These are phyloP conservation scores for Beauveria bassiana DNA, from an alignment of 2,329 filamentous ascomycete species.

Conservation along the genomic window DNA sequence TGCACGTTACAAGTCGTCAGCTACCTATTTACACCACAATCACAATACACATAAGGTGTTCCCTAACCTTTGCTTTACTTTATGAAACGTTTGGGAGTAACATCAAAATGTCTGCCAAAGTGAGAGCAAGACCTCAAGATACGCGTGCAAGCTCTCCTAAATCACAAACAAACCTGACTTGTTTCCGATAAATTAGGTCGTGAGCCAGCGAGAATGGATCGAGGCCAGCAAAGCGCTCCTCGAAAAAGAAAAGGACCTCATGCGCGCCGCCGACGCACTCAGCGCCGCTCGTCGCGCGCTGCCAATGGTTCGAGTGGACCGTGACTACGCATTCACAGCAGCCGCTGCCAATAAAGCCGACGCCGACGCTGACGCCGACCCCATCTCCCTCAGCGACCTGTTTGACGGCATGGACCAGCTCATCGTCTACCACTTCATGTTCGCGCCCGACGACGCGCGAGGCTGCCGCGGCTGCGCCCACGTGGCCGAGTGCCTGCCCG, in stretches of 20 bases:
- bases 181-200: slow-evolving; percentile 18
- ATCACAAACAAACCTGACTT: background rate
- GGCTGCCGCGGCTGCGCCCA: slow-evolving; percentile 33
- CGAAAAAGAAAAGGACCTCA: slow-evolving; percentile 27
- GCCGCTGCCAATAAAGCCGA: slow-evolving; percentile 18
- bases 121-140: background rate
- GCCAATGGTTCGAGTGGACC: slow-evolving; percentile 31
- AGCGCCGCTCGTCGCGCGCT: slow-evolving; percentile 26
- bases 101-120: slow-evolving; percentile 13
- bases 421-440: slow-evolving; percentile 41
- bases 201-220: slow-evolving; percentile 27
- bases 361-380: slow-evolving; percentile 17
- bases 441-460: slow-evolving; percentile 24
- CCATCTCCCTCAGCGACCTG: slow-evolving; percentile 21
- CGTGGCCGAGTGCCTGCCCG: slow-evolving; percentile 30
- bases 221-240: slow-evolving; percentile 26
- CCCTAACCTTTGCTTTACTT: too few species aligned
- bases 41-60: too few species aligned
- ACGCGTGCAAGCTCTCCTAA: background rate
- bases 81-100: too few species aligned
- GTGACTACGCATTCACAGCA: slow-evolving; percentile 26
- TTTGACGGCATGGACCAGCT: slow-evolving; percentile 28
- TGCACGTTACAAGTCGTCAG: too few species aligned
- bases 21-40: too few species aligned
- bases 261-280: slow-evolving; percentile 22